Evolutionary conservation across 176 grass and related monocot genomes (phyloP).

Genomic region (Panicum miliaceum): DNA sequence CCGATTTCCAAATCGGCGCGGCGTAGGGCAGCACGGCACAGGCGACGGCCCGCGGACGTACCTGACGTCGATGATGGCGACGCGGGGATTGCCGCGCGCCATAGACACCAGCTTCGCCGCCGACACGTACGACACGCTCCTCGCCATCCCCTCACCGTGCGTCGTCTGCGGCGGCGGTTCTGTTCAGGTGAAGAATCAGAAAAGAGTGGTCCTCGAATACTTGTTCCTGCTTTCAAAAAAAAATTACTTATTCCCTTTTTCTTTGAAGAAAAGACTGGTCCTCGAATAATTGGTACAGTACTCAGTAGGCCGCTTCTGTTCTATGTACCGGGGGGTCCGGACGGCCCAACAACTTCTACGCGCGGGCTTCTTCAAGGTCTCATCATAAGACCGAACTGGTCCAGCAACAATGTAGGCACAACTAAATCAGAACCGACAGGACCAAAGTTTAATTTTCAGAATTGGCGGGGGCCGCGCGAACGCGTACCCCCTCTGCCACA

Average conservation of each 20-base stretch:
- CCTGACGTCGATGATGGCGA: conserved; percentile 87
- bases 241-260: too few species aligned
- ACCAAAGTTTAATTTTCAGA: neutral
- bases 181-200: neutral
- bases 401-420: too few species aligned
- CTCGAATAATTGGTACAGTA: too few species aligned
- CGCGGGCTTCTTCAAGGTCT: too few species aligned
- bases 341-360: too few species aligned
- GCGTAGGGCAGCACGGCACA: neutral
- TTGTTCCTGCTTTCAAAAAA: too few species aligned
- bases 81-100: conserved; percentile 45
- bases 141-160: conserved; percentile 55
- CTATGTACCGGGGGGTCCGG: too few species aligned
- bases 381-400: too few species aligned
- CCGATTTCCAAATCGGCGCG: conserved; percentile 4
- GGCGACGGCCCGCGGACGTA: conserved; percentile 5
- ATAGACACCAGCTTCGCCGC: conserved; percentile 71
- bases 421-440: too few species aligned
- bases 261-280: too few species aligned
- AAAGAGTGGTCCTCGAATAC: neutral
- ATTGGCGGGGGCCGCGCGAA: conserved; percentile 63
- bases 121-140: conserved; percentile 68
- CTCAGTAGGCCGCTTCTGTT: too few species aligned
- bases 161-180: neutral
- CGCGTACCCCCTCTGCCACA: conserved; percentile 72